Percentiles rank a stretch among this genome's conserved stretches.
Conservation (phyloP, 2,329 filamentous ascomycete species). For the Aciculosporium take region DNA sequence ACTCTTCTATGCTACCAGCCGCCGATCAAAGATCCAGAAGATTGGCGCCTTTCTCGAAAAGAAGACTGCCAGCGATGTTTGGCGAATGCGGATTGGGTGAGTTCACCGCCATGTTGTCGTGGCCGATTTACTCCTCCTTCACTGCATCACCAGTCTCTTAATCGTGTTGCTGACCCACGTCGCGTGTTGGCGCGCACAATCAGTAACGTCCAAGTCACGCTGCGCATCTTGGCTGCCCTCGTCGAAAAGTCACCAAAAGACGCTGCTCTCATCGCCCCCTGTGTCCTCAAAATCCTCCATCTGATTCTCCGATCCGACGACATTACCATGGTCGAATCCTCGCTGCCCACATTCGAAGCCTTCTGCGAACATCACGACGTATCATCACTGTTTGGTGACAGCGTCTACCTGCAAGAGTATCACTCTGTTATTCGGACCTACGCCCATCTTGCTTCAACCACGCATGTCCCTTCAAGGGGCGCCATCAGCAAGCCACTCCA, state of each 20-base stretch:
- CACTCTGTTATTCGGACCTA: slow-evolving; percentile 70
- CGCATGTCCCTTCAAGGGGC: slow-evolving; percentile 34
- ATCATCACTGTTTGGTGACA: slow-evolving; percentile 71
- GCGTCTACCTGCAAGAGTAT: slow-evolving; percentile 69
- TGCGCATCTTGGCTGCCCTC: slow-evolving; percentile 80
- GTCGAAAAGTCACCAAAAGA: slow-evolving; percentile 89
- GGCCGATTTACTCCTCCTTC: background rate
- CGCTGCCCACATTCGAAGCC: slow-evolving; percentile 69
- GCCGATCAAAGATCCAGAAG: slow-evolving; percentile 89
- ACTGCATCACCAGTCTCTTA: background rate
- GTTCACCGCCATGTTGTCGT: slow-evolving; percentile 12
- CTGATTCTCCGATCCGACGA: slow-evolving; percentile 74
- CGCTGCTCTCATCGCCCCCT: slow-evolving; percentile 73
- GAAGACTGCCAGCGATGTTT: slow-evolving; percentile 83
- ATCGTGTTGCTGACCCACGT: background rate
- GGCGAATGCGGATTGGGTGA: slow-evolving; percentile 74
- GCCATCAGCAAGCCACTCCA: slow-evolving; percentile 55
- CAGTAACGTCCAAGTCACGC: slow-evolving; percentile 86
- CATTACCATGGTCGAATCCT: slow-evolving; percentile 85
- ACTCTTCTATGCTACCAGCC: slow-evolving; percentile 90
- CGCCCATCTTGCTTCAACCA: slow-evolving; percentile 61
- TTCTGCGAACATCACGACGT: slow-evolving; percentile 85
- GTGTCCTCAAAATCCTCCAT: slow-evolving; percentile 71
- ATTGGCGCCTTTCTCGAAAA: slow-evolving; percentile 90
- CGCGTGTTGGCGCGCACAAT: background rate